Percentiles rank a stretch among this genome's conserved stretches.
These are phyloP conservation scores for Pseudonitzschia delicatissima DNA, from an alignment of 108 stramenopile species.

Conservation along the genomic window DNA sequence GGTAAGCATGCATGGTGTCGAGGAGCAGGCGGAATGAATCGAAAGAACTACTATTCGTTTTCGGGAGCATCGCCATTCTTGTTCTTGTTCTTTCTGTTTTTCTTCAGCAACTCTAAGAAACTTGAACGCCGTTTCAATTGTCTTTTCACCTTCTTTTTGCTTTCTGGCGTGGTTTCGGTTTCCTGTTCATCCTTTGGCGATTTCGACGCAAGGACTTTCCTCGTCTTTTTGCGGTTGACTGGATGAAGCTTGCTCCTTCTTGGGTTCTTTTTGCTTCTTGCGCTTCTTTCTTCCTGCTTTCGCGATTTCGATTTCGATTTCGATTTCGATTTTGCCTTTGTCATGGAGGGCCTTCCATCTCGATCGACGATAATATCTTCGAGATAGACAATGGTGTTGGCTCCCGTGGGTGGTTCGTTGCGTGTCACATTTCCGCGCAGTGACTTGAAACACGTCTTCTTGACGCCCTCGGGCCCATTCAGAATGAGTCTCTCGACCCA, in stretches of 20 bases:
- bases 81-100: not conserved
- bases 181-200: not conserved
- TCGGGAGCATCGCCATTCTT: no score
- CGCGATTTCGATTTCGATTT: not conserved
- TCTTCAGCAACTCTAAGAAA: constrained; percentile 5
- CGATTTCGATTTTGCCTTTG: not conserved
- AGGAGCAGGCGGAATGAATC: no score
- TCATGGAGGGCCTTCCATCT: not conserved
- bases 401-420: constrained; percentile 7
- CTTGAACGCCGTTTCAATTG: not conserved
- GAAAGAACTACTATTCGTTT: no score
- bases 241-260: not conserved
- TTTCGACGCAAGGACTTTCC: not conserved
- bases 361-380: constrained; percentile 10
- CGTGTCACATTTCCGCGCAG: not conserved
- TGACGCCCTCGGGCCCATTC: not conserved
- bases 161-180: not conserved
- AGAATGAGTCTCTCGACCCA: constrained; percentile 6
- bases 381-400: constrained; percentile 1
- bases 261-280: not conserved
- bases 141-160: not conserved
- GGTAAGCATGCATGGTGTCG: no score
- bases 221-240: no score
- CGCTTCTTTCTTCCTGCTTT: not conserved
- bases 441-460: constrained; percentile 8